Evolutionary conservation across 1,284 basidiomycete species (phyloP).

Genomic region (Irpex sp.): DNA sequence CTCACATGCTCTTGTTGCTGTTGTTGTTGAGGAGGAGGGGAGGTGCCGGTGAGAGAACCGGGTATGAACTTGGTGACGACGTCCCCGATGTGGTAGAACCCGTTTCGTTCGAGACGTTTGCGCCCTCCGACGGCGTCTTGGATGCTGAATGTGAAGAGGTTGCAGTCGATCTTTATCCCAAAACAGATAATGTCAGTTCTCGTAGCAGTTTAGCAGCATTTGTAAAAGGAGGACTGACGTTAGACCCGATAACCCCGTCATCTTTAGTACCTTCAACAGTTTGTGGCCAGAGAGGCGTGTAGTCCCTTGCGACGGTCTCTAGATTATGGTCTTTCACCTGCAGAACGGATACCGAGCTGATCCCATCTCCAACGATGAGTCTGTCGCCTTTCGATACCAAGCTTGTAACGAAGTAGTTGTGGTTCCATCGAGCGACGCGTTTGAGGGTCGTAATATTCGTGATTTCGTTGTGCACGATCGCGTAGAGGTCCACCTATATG

Average conservation of each 20-base stretch:
- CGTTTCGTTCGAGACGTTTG: constrained; percentile 52
- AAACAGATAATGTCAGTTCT: not conserved
- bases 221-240: constrained; percentile 48
- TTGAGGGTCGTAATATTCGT: constrained; percentile 31
- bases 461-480: constrained; percentile 14
- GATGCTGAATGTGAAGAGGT: constrained; percentile 72
- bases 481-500: constrained; percentile 23
- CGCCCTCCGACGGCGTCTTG: constrained; percentile 32
- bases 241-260: constrained; percentile 67
- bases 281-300: constrained; percentile 72
- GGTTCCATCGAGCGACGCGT: constrained; percentile 63
- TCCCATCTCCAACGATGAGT: constrained; percentile 73
- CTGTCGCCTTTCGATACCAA: constrained; percentile 48
- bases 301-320: constrained; percentile 69
- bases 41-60: constrained; percentile 38
- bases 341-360: constrained; percentile 78
- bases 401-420: constrained; percentile 76
- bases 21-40: not conserved
- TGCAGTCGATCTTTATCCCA: constrained; percentile 58
- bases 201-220: too few relatives aligned
- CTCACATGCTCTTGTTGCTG: constrained; percentile 15
- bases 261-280: constrained; percentile 52
- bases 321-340: constrained; percentile 45
- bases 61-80: constrained; percentile 65
- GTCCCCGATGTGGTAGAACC: constrained; percentile 68